Evolutionary conservation across 2,329 filamentous ascomycete genomes (phyloP), one percentile per base, ranked within the genome.

Genomic region (Neonectria hederae): DNA sequence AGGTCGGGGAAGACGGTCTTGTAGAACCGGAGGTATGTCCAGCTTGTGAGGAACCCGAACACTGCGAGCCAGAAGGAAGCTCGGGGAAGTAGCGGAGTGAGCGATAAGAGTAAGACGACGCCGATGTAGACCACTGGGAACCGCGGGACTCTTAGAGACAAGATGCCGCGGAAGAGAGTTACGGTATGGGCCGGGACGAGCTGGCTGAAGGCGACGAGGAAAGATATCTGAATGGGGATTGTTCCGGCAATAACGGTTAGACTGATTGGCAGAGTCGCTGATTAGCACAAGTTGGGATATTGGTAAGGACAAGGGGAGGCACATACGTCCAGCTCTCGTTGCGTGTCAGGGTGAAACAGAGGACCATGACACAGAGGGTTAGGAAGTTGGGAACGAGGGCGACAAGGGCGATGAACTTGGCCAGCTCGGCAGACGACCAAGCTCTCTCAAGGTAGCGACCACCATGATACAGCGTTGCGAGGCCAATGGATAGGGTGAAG

Each of bases 111-210:
- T 69, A 92, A 90, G 65, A 97, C 86, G 62, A 92, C 68, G 86
- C 89, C 83, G 86, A 97, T 77, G 89, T 92, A 84, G 81, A 96
- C 67, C 82, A 97, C 82, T 11, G 88, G 88, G 72, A 90, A 89
- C 52, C 87, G 83, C 19, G 89, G 89, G 59, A 99, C 94, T 71
- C 95, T 92, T 78, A 98, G 89, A 65, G 96, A 97, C 63, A 98
- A 78, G 65, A 97, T 83, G 68, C 94, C 94, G 69, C 92, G 91
- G 82, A 97, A 95, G 63, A 99, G 88, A 5, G 95, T 96, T 57
- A 98, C 95, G 11, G 96, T 99, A 79, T 99, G 96, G 66, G 97
- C 94, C 22, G 96, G 96, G 38, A 98, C 92, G 54, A 99, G 92
- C 80, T 99, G 96, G 81, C 97, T 98, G 81, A 98, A 97, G 59